Percentiles rank a stretch among this genome's conserved stretches.
Conservation (phyloP, 1,139 yeast genomes). For the Pichia sp. region DNA sequence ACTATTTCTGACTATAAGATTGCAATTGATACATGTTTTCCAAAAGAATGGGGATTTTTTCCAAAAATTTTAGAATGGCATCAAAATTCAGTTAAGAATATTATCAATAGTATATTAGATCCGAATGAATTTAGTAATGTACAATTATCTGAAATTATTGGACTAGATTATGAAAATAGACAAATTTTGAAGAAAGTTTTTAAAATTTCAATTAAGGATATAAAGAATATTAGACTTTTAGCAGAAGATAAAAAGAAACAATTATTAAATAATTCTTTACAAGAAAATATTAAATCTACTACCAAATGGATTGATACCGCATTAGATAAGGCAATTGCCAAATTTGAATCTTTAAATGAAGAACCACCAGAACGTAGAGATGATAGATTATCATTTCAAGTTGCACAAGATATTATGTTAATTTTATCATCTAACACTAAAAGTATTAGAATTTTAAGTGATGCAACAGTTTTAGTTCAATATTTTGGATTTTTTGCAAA, state of each 20-base stretch:
- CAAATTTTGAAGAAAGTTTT: slow-evolving; percentile 43
- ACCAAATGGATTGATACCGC: slow-evolving; percentile 27
- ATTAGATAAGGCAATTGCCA: slow-evolving; percentile 17
- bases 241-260: slow-evolving; percentile 20
- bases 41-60: slow-evolving; percentile 66
- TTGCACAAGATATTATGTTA: slow-evolving; percentile 24
- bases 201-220: slow-evolving; percentile 35
- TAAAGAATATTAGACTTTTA: slow-evolving; percentile 16
- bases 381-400: slow-evolving; percentile 26
- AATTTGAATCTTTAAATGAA: slow-evolving; percentile 21
- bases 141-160: slow-evolving; percentile 33
- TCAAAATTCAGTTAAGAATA: slow-evolving; percentile 58
- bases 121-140: slow-evolving; percentile 18
- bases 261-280: slow-evolving; percentile 24
- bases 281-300: slow-evolving; percentile 22
- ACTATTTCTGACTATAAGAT: slow-evolving; percentile 64
- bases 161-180: slow-evolving; percentile 68
- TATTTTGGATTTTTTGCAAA: slow-evolving; percentile 22
- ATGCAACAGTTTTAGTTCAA: slow-evolving; percentile 23
- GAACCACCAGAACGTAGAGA: slow-evolving; percentile 26
- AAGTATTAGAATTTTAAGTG: slow-evolving; percentile 24
- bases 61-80: slow-evolving; percentile 59
- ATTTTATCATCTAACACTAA: slow-evolving; percentile 25
- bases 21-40: slow-evolving; percentile 51
- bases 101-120: slow-evolving; percentile 39